Evolutionary conservation across 2,329 filamentous ascomycete species (phyloP).

Genomic region (Penicillium sp.): DNA sequence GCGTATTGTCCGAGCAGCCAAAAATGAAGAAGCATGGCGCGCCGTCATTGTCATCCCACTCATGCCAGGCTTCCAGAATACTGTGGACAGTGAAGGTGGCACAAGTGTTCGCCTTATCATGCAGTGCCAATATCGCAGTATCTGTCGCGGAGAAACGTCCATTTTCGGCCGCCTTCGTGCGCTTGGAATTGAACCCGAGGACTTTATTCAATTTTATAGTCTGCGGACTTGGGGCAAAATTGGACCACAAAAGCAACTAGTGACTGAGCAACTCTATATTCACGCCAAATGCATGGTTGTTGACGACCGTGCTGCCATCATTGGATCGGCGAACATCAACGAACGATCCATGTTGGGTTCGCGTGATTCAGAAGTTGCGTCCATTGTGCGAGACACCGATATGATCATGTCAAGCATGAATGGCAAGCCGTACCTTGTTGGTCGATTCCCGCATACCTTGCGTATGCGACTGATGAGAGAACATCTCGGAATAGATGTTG

Average conservation of each 20-base stretch:
- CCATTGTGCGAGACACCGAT: constrained; percentile 87
- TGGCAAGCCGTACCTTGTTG: constrained; percentile 82
- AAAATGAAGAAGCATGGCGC: constrained; percentile 85
- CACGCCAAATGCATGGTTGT: constrained; percentile 97
- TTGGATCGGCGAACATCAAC: constrained; percentile 98
- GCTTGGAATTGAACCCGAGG: constrained; percentile 82
- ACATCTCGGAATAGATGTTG: constrained; percentile 92
- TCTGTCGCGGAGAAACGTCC: constrained; percentile 86
- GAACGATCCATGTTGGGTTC: constrained; percentile 92
- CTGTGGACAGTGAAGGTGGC: constrained; percentile 88
- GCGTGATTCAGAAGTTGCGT: constrained; percentile 87
- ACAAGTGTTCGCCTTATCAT: constrained; percentile 94
- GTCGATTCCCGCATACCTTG: constrained; percentile 87
- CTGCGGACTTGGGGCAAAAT: constrained; percentile 90
- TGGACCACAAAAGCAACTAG: constrained; percentile 74
- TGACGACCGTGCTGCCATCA: constrained; percentile 88
- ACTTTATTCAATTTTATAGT: constrained; percentile 94
- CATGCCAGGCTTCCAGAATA: constrained; percentile 98
- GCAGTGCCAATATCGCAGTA: constrained; percentile 94
- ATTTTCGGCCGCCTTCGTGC: constrained; percentile 84
- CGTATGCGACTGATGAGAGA: constrained; percentile 94
- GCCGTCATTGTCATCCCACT: constrained; percentile 87
- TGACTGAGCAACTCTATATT: constrained; percentile 96
- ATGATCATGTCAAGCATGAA: constrained; percentile 92
- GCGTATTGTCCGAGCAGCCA: constrained; percentile 79